Evolutionary conservation across 176 grass and related monocot species (phyloP).

Genomic region (Ensete ventricosum): DNA sequence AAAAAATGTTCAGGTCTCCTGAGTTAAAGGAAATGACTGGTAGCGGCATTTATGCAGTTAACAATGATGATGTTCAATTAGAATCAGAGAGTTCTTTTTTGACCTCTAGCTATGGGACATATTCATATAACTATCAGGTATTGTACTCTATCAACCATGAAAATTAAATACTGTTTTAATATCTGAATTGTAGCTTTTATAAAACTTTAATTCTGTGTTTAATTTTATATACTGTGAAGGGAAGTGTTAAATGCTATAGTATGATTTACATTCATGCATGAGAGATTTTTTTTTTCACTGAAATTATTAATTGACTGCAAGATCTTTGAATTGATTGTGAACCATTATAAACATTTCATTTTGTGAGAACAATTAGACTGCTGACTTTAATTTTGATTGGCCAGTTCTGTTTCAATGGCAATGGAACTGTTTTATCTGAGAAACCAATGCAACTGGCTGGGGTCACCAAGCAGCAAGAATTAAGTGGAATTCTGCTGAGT

Average conservation of each 20-base stretch:
- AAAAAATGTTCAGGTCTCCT: conserved; percentile 70
- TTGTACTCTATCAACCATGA: not conserved
- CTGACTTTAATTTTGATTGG: conserved; percentile 8
- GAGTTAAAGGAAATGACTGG: conserved; percentile 96
- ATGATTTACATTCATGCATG: too few relatives aligned
- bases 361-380: not conserved
- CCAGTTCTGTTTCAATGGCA: conserved; percentile 69
- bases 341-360: too few relatives aligned
- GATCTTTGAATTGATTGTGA: too few relatives aligned
- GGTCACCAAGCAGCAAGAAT: conserved; percentile 81
- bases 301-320: not conserved
- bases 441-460: conserved; percentile 56
- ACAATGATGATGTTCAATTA: conserved; percentile 43
- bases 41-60: conserved; percentile 64
- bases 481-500: conserved; percentile 52
- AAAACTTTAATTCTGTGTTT: too few relatives aligned
- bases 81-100: conserved; percentile 31
- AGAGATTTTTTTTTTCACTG: not conserved
- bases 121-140: conserved; percentile 65
- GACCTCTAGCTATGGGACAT: conserved; percentile 27
- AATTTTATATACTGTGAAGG: too few relatives aligned
- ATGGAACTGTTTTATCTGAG: conserved; percentile 57
- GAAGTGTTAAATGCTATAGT: too few relatives aligned
- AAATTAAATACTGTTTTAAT: not conserved
- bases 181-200: not conserved